These are phyloP conservation scores for Populus hybrid DNA, from an alignment of 441 rosid species.

Conservation along the genomic window DNA sequence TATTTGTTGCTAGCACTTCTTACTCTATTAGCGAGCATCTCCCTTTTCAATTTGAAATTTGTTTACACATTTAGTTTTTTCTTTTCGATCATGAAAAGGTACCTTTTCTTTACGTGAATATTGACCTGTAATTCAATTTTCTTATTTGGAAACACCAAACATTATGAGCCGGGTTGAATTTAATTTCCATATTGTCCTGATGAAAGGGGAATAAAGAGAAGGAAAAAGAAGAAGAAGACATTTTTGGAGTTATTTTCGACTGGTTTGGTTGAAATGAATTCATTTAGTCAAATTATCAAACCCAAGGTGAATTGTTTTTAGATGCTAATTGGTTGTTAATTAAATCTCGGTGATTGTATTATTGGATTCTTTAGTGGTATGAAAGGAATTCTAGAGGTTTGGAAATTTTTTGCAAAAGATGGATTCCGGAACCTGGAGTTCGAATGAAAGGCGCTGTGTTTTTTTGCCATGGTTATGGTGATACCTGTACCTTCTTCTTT, in stretches of 20 bases:
- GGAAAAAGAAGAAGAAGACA: background rate
- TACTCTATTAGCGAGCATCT: background rate
- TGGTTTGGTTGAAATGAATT: background rate
- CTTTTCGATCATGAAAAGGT: background rate
- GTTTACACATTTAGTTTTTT: background rate
- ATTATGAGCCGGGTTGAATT: background rate
- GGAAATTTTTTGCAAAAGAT: slow-evolving; percentile 76
- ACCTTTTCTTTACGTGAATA: background rate
- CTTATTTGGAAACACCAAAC: background rate
- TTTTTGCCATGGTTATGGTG: slow-evolving; percentile 94
- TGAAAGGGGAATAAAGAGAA: background rate
- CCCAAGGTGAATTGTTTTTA: slow-evolving; percentile 2
- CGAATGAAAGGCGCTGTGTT: slow-evolving; percentile 65
- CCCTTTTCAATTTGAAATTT: background rate
- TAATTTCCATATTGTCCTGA: background rate
- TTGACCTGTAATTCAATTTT: background rate
- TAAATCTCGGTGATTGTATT: slow-evolving; percentile 6
- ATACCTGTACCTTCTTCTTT: slow-evolving; percentile 95
- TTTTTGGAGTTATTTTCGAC: background rate
- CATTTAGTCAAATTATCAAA: background rate
- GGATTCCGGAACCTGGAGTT: slow-evolving; percentile 64
- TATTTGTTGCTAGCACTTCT: background rate
- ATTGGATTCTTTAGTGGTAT: slow-evolving; percentile 59
- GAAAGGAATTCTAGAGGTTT: slow-evolving; percentile 69
- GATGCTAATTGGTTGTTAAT: background rate